phyloP scores from a whole-genome alignment of 495 filamentous ascomycete genomes.

The Penicillium daleae region DNA sequence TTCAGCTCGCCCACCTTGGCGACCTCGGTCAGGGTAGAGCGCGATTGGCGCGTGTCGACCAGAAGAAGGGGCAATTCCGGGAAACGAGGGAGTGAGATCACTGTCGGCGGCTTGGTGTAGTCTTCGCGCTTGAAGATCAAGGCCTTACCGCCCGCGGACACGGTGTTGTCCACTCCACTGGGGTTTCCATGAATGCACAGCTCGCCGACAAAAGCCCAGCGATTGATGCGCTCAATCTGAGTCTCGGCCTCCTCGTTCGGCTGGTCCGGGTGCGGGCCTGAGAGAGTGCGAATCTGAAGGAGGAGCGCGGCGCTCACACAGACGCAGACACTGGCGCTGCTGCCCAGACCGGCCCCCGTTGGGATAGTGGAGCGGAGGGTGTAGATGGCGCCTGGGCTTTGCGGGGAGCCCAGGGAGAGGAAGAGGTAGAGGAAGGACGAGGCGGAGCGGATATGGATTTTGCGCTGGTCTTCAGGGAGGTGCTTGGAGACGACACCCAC shows the following conservation, averaged over 20 bases:
- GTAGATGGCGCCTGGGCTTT: constrained; percentile 80
- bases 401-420: constrained; percentile 77
- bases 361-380: constrained; percentile 93
- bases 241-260: constrained; percentile 75
- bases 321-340: constrained; percentile 88
- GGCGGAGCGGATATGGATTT: constrained; percentile 79
- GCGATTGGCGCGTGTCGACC: constrained; percentile 81
- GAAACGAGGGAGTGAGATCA: constrained; percentile 80
- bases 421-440: constrained; percentile 91
- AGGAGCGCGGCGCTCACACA: constrained; percentile 87
- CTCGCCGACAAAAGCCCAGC: constrained; percentile 96
- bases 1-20: constrained; percentile 79
- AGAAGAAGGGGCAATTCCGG: constrained; percentile 88
- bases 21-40: constrained; percentile 82
- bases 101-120: constrained; percentile 73
- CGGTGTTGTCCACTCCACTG: constrained; percentile 97
- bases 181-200: constrained; percentile 97
- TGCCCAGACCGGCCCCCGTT: constrained; percentile 88
- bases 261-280: constrained; percentile 89
- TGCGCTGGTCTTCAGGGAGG: constrained; percentile 65
- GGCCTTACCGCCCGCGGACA: constrained; percentile 87
- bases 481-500: constrained; percentile 68
- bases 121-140: constrained; percentile 85
- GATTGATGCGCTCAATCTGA: constrained; percentile 92
- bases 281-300: constrained; percentile 82